Evolutionary conservation across 208 protist species (phyloP).

Genomic region (Trypanosoma melophagium): DNA sequence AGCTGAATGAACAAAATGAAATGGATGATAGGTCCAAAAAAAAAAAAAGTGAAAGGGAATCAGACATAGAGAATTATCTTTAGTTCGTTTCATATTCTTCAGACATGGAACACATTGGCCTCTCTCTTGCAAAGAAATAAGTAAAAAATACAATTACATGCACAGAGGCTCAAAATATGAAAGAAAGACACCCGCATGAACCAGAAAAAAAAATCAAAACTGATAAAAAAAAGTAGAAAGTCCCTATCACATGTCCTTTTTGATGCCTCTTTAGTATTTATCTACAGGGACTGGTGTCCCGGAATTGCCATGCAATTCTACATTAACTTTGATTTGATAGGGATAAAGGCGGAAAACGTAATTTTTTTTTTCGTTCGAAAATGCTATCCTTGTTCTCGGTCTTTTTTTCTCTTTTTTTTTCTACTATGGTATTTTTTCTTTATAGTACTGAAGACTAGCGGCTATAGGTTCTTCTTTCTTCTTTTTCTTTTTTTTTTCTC

Average conservation of each 20-base stretch:
- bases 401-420: slow-evolving; percentile 25
- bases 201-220: not conserved
- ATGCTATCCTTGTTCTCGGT: not conserved
- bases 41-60: slow-evolving; percentile 15
- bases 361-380: not conserved
- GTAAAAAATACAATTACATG: too few relatives aligned
- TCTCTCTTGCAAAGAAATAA: too few relatives aligned
- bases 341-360: not conserved
- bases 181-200: too few relatives aligned
- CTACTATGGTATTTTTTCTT: slow-evolving; percentile 6
- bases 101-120: too few relatives aligned
- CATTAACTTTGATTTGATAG: not conserved
- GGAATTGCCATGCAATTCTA: too few relatives aligned
- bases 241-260: not conserved
- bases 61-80: too few relatives aligned
- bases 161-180: too few relatives aligned
- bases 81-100: too few relatives aligned
- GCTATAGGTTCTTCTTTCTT: not conserved
- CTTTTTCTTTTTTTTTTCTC: slow-evolving; percentile 21
- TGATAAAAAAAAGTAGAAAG: slow-evolving; percentile 1
- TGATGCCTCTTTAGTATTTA: slow-evolving; percentile 12
- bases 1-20: not conserved
- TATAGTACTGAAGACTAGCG: slow-evolving; percentile 7
- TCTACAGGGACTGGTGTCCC: not conserved
- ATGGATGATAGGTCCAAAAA: not conserved